phyloP scores from a whole-genome alignment of 257 asterid species.

The Gentiana dahurica region DNA sequence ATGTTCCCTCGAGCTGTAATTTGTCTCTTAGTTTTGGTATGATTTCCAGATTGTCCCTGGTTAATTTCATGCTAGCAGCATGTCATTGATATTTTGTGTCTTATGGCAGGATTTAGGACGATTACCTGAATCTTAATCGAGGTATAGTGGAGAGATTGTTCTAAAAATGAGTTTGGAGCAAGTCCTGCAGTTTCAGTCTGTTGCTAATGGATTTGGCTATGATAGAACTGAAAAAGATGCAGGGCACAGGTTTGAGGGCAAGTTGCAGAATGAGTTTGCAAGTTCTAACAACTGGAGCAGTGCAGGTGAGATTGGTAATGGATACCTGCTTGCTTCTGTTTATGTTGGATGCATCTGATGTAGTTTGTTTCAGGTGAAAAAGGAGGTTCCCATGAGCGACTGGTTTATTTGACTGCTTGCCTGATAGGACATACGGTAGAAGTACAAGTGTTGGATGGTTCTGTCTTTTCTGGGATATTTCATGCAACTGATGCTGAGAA shows the following conservation, averaged over 20 bases:
- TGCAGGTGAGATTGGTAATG: slow-evolving; percentile 40
- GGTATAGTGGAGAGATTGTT: slow-evolving; percentile 21
- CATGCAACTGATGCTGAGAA: slow-evolving; percentile 71
- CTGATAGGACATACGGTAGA: slow-evolving; percentile 92
- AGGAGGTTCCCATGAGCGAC: slow-evolving; percentile 58
- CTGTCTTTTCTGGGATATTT: slow-evolving; percentile 76
- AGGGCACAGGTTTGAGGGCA: slow-evolving; percentile 45
- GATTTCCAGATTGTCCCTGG: too few species aligned
- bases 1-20: too few species aligned
- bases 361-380: slow-evolving; percentile 43
- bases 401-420: slow-evolving; percentile 52
- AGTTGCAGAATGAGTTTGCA: slow-evolving; percentile 41
- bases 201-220: slow-evolving; percentile 74
- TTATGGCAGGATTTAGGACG: neutral
- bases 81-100: too few species aligned
- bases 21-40: too few species aligned
- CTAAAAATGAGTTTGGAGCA: slow-evolving; percentile 61
- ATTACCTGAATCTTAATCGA: too few species aligned
- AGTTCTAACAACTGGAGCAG: slow-evolving; percentile 29
- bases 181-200: slow-evolving; percentile 53
- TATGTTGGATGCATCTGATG: slow-evolving; percentile 15
- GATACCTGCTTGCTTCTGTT: slow-evolving; percentile 1
- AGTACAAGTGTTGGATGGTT: slow-evolving; percentile 86
- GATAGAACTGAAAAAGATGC: slow-evolving; percentile 61
- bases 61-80: too few species aligned